Percentiles rank a stretch among this genome's conserved stretches.
Conservation (phyloP, 1,284 basidiomycete genomes). For the Coriolopsis trogii region DNA sequence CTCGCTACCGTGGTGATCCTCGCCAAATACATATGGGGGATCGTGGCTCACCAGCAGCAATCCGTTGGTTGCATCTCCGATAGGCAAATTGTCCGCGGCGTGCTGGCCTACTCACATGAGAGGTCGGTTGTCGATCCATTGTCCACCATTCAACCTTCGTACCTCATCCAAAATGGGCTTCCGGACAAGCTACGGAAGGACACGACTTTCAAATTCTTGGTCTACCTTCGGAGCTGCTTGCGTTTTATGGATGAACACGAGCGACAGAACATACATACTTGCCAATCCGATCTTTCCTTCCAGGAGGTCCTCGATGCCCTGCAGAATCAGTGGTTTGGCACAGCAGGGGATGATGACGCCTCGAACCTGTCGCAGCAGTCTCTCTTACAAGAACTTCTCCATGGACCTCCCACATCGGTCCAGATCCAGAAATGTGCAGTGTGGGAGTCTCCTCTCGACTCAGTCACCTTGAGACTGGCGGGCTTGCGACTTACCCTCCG, state of each 20-base stretch:
- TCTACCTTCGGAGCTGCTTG: slow-evolving; percentile 68
- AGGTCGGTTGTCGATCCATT: slow-evolving; percentile 68
- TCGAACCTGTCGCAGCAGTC: slow-evolving; percentile 22
- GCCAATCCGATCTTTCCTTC: slow-evolving; percentile 19
- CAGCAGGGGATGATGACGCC: slow-evolving; percentile 30
- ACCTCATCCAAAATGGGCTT: slow-evolving; percentile 71
- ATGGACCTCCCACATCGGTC: neutral
- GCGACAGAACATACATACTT: slow-evolving; percentile 23
- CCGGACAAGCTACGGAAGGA: slow-evolving; percentile 69
- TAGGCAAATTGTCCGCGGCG: slow-evolving; percentile 42
- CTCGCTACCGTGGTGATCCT: slow-evolving; percentile 19
- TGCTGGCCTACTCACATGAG: slow-evolving; percentile 52
- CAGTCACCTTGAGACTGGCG: slow-evolving; percentile 2
- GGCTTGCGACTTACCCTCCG: slow-evolving; percentile 11
- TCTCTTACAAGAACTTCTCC: slow-evolving; percentile 30
- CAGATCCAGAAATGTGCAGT: neutral
- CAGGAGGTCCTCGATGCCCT: slow-evolving; percentile 30
- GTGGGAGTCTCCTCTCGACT: slow-evolving; percentile 8
- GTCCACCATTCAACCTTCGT: slow-evolving; percentile 80
- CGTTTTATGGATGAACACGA: slow-evolving; percentile 34
- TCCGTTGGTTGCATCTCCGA: slow-evolving; percentile 8
- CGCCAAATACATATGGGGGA: neutral
- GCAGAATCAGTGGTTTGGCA: slow-evolving; percentile 27
- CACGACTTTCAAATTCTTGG: slow-evolving; percentile 67
- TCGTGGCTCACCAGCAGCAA: neutral